A percentile compares a stretch with the other conserved stretches of the same genome.
phyloP scores from a whole-genome alignment of 2,329 filamentous ascomycete species.

The Albifimbria verrucaria region DNA sequence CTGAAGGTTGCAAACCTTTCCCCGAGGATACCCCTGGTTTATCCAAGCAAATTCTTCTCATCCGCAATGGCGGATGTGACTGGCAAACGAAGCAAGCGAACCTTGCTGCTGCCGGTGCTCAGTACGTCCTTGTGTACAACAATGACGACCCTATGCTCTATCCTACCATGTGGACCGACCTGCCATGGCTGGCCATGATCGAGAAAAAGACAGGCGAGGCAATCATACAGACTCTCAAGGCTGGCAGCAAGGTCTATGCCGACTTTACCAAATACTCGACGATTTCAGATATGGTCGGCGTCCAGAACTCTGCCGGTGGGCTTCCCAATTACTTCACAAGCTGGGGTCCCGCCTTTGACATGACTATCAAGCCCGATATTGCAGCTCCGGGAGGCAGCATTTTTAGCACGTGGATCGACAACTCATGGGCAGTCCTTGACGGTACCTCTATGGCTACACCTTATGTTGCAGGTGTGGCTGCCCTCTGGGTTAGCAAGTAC shows the following conservation, averaged over 20 bases:
- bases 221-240: constrained; percentile 21
- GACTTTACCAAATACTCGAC: constrained; percentile 22
- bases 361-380: constrained; percentile 40
- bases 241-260: constrained; percentile 22
- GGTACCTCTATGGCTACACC: constrained; percentile 49
- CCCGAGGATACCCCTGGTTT: constrained; percentile 35
- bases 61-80: constrained; percentile 31
- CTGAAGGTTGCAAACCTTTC: constrained; percentile 36
- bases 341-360: constrained; percentile 41
- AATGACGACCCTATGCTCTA: constrained; percentile 11
- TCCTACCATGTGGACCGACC: constrained; percentile 10
- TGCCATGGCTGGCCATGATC: constrained; percentile 14
- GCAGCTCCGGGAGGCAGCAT: constrained; percentile 37
- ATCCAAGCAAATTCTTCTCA: constrained; percentile 36
- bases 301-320: constrained; percentile 24
- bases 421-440: constrained; percentile 31
- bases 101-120: constrained; percentile 20
- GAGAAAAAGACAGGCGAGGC: constrained; percentile 14
- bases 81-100: constrained; percentile 23
- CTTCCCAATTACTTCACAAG: constrained; percentile 35
- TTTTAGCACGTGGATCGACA: constrained; percentile 37
- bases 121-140: constrained; percentile 28
- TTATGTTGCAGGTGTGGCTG: constrained; percentile 40
- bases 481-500: constrained; percentile 28
- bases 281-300: constrained; percentile 16